A percentile compares a stretch with the other conserved stretches of the same genome.
phyloP scores from a whole-genome alignment of 1,139 yeast species.

The Zygosaccharomyces pseudobailii region DNA sequence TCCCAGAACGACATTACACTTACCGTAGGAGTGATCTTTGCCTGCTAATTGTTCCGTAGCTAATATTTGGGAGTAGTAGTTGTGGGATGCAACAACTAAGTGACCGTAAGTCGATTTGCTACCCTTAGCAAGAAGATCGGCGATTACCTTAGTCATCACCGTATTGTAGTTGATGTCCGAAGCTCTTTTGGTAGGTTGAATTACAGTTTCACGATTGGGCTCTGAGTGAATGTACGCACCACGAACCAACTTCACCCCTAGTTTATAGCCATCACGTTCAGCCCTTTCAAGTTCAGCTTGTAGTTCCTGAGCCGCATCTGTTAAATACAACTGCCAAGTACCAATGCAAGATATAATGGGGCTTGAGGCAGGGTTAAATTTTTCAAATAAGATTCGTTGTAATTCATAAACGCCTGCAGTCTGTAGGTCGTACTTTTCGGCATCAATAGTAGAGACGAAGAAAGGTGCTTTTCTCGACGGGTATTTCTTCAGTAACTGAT shows the following conservation, averaged over 20 bases:
- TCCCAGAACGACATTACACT: slow-evolving; percentile 73
- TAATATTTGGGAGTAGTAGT: slow-evolving; percentile 67
- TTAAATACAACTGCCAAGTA: slow-evolving; percentile 88
- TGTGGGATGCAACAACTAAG: slow-evolving; percentile 90
- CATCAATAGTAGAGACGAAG: slow-evolving; percentile 85
- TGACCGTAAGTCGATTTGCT: slow-evolving; percentile 65
- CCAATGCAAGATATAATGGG: slow-evolving; percentile 72
- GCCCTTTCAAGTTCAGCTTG: slow-evolving; percentile 65
- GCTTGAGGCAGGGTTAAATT: slow-evolving; percentile 57
- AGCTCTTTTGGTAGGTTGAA: slow-evolving; percentile 49
- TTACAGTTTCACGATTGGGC: slow-evolving; percentile 57
- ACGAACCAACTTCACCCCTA: slow-evolving; percentile 91
- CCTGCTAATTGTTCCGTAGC: slow-evolving; percentile 54
- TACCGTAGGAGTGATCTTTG: slow-evolving; percentile 36
- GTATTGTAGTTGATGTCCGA: slow-evolving; percentile 71
- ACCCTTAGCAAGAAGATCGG: slow-evolving; percentile 49
- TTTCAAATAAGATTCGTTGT: slow-evolving; percentile 75
- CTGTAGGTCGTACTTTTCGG: slow-evolving; percentile 85
- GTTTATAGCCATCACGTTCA: slow-evolving; percentile 53
- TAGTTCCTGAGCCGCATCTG: slow-evolving; percentile 61
- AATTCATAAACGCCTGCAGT: slow-evolving; percentile 79
- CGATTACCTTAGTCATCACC: slow-evolving; percentile 63
- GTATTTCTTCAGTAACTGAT: slow-evolving; percentile 44
- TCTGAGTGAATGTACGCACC: slow-evolving; percentile 97
- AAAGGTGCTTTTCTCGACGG: slow-evolving; percentile 74